Evolutionary conservation across 305 asterid species (phyloP).

Genomic region (Fraxinus paxiana): DNA sequence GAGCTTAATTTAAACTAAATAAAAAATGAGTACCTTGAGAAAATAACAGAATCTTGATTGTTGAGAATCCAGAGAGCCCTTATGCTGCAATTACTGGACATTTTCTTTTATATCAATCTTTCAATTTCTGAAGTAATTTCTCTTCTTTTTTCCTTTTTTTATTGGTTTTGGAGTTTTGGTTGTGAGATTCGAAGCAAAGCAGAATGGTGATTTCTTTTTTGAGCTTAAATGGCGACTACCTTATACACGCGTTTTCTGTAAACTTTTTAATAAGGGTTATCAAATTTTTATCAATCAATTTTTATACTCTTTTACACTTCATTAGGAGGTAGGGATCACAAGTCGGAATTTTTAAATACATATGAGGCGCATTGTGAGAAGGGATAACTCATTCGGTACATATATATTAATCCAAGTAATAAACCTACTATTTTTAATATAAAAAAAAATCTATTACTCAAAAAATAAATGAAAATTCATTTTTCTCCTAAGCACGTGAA

Average conservation of each 20-base stretch:
- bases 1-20: neutral
- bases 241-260: too few species aligned
- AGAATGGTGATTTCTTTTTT: neutral
- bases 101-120: constrained; percentile 22
- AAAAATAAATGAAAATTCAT: neutral
- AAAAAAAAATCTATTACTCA: neutral
- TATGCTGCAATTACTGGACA: constrained; percentile 73
- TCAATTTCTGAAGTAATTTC: neutral
- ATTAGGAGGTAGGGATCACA: too few species aligned
- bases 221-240: neutral
- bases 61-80: constrained; percentile 94
- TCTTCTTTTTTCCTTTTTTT: neutral
- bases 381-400: too few species aligned
- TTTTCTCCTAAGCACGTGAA: neutral
- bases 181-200: constrained; percentile 16
- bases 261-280: too few species aligned
- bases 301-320: too few species aligned
- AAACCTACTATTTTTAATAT: too few species aligned
- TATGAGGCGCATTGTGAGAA: too few species aligned
- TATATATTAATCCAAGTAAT: too few species aligned
- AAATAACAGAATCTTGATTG: constrained; percentile 67
- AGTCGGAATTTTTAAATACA: too few species aligned
- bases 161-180: neutral
- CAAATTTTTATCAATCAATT: too few species aligned
- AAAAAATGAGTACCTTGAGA: constrained; percentile 55